Percentiles rank a stretch among this genome's conserved stretches.
phyloP scores from a whole-genome alignment of 1,284 basidiomycete genomes.

The Phaffia rhodozyma region DNA sequence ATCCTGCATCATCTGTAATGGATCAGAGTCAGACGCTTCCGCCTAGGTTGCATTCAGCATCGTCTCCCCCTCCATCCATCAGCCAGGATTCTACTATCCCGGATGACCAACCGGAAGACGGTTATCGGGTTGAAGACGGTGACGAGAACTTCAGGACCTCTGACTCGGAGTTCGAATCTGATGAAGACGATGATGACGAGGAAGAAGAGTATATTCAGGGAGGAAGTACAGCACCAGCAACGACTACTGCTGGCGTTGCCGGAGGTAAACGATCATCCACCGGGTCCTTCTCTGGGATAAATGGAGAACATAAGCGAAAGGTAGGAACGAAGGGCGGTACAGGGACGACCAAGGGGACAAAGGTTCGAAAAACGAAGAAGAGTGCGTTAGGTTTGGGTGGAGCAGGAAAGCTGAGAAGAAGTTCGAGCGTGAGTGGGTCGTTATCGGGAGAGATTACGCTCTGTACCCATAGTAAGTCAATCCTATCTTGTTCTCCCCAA shows the following conservation, averaged over 20 bases:
- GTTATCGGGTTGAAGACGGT: neutral
- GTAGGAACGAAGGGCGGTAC: neutral
- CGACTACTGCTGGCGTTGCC: neutral
- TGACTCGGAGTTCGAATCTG: neutral
- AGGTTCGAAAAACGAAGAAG: too few species aligned
- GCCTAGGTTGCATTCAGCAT: neutral
- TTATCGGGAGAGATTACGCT: constrained; percentile 1
- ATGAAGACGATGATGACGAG: neutral
- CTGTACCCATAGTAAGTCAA: neutral
- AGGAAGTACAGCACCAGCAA: neutral
- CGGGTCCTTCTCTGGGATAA: neutral
- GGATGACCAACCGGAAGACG: neutral
- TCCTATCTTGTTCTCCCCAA: too few species aligned
- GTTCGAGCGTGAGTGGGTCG: neutral
- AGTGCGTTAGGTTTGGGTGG: neutral
- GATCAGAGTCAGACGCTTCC: too few species aligned
- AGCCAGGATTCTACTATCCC: neutral
- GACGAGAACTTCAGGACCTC: neutral
- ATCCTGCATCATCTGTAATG: too few species aligned
- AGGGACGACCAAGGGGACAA: neutral
- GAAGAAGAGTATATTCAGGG: neutral
- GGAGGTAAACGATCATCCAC: neutral
- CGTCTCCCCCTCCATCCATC: neutral
- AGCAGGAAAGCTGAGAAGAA: neutral
- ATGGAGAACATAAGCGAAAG: neutral